Conservation (phyloP, 129 eudicot species). For the Flaveria trinervia region DNA sequence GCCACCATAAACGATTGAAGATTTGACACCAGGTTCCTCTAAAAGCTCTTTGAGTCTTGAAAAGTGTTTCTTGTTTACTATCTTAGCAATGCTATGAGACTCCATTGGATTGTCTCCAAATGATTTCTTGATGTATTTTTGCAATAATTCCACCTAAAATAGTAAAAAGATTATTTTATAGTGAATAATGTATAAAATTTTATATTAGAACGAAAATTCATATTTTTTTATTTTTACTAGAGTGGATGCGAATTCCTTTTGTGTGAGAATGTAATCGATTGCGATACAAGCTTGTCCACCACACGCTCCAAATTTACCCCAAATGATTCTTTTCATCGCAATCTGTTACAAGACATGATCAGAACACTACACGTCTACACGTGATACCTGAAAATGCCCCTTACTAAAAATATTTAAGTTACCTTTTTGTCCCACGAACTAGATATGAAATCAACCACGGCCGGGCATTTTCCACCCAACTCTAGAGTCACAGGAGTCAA, state of each 20-base stretch:
- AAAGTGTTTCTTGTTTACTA: conserved; percentile 63
- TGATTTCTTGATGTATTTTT: conserved; percentile 39
- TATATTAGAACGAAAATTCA: neutral
- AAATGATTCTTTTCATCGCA: conserved; percentile 57
- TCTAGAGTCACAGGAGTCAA: conserved; percentile 82
- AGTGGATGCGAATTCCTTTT: conserved; percentile 45
- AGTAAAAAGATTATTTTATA: neutral
- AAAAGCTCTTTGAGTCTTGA: conserved; percentile 53
- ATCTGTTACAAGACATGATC: conserved; percentile 31
- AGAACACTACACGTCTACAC: neutral
- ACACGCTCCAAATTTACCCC: conserved; percentile 78
- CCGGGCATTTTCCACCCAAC: conserved; percentile 92
- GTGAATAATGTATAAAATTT: neutral
- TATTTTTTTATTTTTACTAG: conserved; percentile 44
- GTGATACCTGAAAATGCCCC: no score
- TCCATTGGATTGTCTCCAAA: conserved; percentile 75
- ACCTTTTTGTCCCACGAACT: conserved; percentile 64
- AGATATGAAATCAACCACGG: conserved; percentile 65
- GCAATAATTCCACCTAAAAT: conserved; percentile 55
- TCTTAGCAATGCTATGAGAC: conserved; percentile 52
- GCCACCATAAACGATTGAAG: conserved; percentile 68
- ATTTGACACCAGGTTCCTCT: conserved; percentile 64
- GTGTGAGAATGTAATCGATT: conserved; percentile 74
- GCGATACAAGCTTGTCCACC: conserved; percentile 87
- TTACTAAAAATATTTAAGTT: neutral